Evolutionary conservation across 306 rosid genomes (phyloP), one percentile per base, ranked within the genome.

Genomic region (Gastrolobium villosum): DNA sequence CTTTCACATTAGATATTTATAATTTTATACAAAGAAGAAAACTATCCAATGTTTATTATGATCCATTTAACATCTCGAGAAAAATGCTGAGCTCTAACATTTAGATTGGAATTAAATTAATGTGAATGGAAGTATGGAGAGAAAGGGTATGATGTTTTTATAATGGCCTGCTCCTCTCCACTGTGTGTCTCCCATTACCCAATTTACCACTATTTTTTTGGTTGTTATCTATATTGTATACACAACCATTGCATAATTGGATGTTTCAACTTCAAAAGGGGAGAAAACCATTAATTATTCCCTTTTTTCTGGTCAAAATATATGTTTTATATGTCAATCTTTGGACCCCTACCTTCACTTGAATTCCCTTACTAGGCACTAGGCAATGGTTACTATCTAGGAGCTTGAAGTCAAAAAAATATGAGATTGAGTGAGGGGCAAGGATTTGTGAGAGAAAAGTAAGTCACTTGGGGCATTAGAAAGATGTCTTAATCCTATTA

Each of bases 41-140:
- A 74, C 64, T 57, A 20, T 14, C 32, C 61, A 31, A 52, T 20
- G 11, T 74, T 57, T 26, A 57, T 61, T 59, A 31, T 61, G 31
- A 72, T 82, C 69, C 73, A 80, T 92, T 92, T 87, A 90, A 90
- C 89, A 88, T 92, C 92, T 89, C 96, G 91, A 90, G 90, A 67
- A 61, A 82, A 81, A 77, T 85, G 49, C 76, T 68, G 70, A 78
- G 76, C 81, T 85, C 86, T 63, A 48, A 74, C 59, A 73, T 53
- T 4, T 30, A 50, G 50, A 75, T 60, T 75, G 65, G 76, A 59
- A 69, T 81, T 74, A 61, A 36, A 59, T 74, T 46, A 72, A 13
- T 77, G 35, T 8, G 30, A 7, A 77, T 36, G 55, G 10, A n/a
- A 41, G 37, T 72, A 43, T 50, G 32, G n/a, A 45, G 64, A 77